Conservation (phyloP, 1,284 basidiomycete species). For the Cutaneotrichosporon cutaneum region DNA sequence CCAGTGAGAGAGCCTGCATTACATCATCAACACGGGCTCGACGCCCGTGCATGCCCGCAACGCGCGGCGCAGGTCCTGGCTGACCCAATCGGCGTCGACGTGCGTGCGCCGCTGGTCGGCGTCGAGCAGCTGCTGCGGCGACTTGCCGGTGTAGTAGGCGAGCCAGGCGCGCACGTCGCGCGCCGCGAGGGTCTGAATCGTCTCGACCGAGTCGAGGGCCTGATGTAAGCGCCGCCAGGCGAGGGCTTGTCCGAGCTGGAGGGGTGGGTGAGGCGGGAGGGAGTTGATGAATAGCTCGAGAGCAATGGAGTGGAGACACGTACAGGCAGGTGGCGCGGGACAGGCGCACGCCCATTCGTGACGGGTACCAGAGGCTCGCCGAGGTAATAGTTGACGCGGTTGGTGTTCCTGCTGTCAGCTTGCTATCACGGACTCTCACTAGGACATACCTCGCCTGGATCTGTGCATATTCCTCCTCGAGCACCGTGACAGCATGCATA, state of each 20-base stretch:
- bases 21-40: conserved; percentile 13
- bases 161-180: conserved; percentile 17
- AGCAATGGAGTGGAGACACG: conserved; percentile 1
- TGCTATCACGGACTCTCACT: not conserved
- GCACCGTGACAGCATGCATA: not conserved
- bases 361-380: conserved; percentile 16
- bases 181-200: conserved; percentile 9
- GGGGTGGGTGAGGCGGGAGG: too few relatives aligned
- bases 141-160: conserved; percentile 21
- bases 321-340: conserved; percentile 18
- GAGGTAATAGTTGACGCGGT: conserved; percentile 19
- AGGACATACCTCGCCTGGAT: conserved; percentile 21
- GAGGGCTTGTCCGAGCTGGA: too few relatives aligned
- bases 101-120: not conserved
- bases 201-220: conserved; percentile 17
- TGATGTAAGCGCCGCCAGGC: conserved; percentile 10
- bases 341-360: conserved; percentile 9
- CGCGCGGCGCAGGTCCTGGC: conserved; percentile 13
- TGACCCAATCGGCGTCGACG: conserved; percentile 2
- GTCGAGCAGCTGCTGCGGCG: conserved; percentile 4
- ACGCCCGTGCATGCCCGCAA: conserved; percentile 20
- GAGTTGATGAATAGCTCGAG: not conserved
- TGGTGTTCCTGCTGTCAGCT: conserved; percentile 16
- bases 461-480: conserved; percentile 9
- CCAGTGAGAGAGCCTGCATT: too few relatives aligned